Conservation (phyloP, 768 basidiomycete genomes). For the Exidia glandulosa region DNA sequence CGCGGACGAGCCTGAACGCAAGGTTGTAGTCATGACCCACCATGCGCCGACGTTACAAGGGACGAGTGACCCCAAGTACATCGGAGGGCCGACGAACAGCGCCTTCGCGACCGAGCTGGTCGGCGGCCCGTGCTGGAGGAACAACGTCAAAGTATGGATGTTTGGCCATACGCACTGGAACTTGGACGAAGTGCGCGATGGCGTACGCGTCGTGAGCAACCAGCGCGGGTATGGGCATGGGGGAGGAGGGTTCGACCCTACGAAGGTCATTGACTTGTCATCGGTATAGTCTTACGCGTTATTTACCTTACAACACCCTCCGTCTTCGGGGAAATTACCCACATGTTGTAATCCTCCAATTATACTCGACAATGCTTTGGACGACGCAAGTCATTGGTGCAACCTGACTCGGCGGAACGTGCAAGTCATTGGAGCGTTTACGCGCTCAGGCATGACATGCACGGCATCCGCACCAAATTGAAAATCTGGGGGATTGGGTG, state of each 20-base stretch:
- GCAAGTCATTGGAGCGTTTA: no score
- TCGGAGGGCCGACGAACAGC: slow-evolving; percentile 14
- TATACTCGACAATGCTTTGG: no score
- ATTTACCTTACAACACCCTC: no score
- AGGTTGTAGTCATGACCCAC: slow-evolving; percentile 28
- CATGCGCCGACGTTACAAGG: slow-evolving; percentile 28
- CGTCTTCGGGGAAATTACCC: no score
- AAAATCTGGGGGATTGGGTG: no score
- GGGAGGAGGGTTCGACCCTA: background rate
- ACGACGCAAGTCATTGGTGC: no score
- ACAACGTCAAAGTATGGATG: slow-evolving; percentile 23
- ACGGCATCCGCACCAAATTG: no score
- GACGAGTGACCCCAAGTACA: slow-evolving; percentile 21
- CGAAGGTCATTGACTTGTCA: background rate
- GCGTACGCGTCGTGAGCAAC: slow-evolving; percentile 26
- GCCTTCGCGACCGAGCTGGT: slow-evolving; percentile 25
- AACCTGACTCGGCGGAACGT: no score
- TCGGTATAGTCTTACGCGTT: no score
- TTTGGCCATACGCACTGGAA: slow-evolving; percentile 33
- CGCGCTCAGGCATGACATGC: no score
- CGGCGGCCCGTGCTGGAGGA: slow-evolving; percentile 15
- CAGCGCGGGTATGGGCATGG: slow-evolving; percentile 22
- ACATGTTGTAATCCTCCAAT: no score
- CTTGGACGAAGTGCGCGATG: slow-evolving; percentile 24
- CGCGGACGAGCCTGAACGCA: slow-evolving; percentile 17